Percentiles rank a stretch among this genome's conserved stretches.
Evolutionary conservation across 2,329 filamentous ascomycete genomes (phyloP).

Genomic region (Fusarium subtropicale): DNA sequence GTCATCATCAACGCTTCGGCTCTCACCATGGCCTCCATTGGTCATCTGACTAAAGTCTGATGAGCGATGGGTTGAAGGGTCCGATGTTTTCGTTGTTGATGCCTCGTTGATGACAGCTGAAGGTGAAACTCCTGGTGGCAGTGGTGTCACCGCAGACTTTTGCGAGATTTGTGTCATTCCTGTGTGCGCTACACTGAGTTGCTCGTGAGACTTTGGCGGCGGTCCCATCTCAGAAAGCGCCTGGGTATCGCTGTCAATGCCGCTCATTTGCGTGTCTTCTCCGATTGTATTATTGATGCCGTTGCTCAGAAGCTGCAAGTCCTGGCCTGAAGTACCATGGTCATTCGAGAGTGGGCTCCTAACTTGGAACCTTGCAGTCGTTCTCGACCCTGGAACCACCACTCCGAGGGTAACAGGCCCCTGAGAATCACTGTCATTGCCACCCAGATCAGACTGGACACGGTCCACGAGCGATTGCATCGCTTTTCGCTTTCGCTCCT

Average conservation of each 20-base stretch:
- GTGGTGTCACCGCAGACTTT: constrained; percentile 67
- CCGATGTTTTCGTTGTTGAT: constrained; percentile 91
- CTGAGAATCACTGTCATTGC: constrained; percentile 65
- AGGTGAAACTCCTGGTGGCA: constrained; percentile 69
- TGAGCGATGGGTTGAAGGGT: constrained; percentile 72
- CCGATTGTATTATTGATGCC: constrained; percentile 64
- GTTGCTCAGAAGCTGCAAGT: constrained; percentile 62
- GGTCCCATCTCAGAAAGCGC: constrained; percentile 64
- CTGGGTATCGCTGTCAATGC: constrained; percentile 61
- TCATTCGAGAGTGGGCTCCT: constrained; percentile 71
- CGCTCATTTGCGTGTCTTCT: constrained; percentile 69
- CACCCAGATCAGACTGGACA: constrained; percentile 63
- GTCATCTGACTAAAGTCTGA: constrained; percentile 76
- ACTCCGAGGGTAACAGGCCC: constrained; percentile 73
- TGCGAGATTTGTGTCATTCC: constrained; percentile 73
- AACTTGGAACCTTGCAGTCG: constrained; percentile 66
- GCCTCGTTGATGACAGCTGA: constrained; percentile 81
- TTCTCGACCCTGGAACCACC: constrained; percentile 66
- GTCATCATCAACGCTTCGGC: constrained; percentile 49
- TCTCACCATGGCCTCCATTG: constrained; percentile 70
- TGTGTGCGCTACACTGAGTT: constrained; percentile 55
- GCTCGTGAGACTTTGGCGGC: constrained; percentile 55
- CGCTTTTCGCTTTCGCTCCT: constrained; percentile 71
- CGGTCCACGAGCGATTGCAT: constrained; percentile 66
- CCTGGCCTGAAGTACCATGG: constrained; percentile 54